phyloP scores from a whole-genome alignment of 371 early-diverging fungal genomes.

The Coemansia sp. region DNA sequence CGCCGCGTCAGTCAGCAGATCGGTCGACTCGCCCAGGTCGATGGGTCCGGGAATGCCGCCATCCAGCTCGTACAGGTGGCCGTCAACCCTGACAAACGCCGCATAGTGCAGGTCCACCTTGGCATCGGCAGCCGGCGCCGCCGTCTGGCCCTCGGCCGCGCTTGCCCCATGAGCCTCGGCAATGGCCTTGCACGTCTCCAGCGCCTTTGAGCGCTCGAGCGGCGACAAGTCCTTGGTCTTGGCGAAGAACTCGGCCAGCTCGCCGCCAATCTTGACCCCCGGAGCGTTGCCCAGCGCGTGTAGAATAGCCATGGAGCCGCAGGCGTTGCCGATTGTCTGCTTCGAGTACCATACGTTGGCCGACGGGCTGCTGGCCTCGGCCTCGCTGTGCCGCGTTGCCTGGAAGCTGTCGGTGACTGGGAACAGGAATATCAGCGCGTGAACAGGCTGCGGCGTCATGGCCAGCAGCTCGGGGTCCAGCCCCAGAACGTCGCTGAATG shows the following conservation, averaged over 20 bases:
- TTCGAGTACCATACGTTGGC: conserved; percentile 71
- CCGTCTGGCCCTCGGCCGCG: conserved; percentile 79
- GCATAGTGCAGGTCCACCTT: conserved; percentile 84
- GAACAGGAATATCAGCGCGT: conserved; percentile 79
- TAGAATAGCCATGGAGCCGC: conserved; percentile 83
- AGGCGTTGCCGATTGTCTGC: conserved; percentile 92
- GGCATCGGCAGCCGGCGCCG: conserved; percentile 67
- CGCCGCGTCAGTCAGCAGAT: conserved; percentile 65
- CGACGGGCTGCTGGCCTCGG: conserved; percentile 46
- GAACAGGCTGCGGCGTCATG: conserved; percentile 78
- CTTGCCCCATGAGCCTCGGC: conserved; percentile 61
- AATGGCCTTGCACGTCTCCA: conserved; percentile 64
- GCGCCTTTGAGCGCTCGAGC: conserved; percentile 66
- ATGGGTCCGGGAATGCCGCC: conserved; percentile 81
- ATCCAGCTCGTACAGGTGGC: conserved; percentile 84
- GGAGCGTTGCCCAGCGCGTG: conserved; percentile 71
- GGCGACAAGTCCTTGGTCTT: conserved; percentile 62
- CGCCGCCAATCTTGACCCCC: conserved; percentile 52
- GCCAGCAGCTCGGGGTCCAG: conserved; percentile 81
- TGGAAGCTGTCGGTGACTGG: conserved; percentile 65
- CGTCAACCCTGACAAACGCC: conserved; percentile 72
- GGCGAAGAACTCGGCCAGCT: conserved; percentile 65
- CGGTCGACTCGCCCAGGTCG: conserved; percentile 71
- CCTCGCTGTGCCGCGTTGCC: conserved; percentile 57
- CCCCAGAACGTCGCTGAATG: conserved; percentile 67